Base-by-base conservation (phyloP, 371 early-diverging fungal species). In the Saksenaea vasiformis region DNA sequence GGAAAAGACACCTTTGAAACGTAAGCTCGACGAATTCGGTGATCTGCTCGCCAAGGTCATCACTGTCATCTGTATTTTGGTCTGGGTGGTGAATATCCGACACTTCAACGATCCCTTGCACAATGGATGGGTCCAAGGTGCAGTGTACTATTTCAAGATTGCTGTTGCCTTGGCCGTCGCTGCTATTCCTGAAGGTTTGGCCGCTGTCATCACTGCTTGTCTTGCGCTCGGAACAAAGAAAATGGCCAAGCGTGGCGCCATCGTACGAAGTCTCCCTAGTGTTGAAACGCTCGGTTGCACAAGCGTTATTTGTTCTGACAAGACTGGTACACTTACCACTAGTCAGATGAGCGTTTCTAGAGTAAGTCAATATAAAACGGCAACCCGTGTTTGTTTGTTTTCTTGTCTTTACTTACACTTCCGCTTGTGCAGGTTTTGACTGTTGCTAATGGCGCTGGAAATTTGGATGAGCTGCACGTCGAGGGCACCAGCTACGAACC, bases 161-260 rank as follows among this genome's bases (percentile, higher is more conserved):
- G 98, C 98, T 26, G 98, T 99, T 58, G 97, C 98, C 9, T 80
- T 99, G 64, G 99, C 99, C 51, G 98, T 99, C n/a, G 98, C 99
- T 54, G 98, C 98, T 56, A 98, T 99, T 68, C 99, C 99, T 58
- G 99, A 99, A 86, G 99, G 99, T 58, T 78, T 99, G 38, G 94
- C 97, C 15, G 97, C 96, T 54, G 95, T 98, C 58, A 98, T 98
- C 62, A 97, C 98, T 26, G 96, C 97, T 41, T 97, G 97, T 73
- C 85, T 99, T 59, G 97, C 98, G 34, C 85, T 97, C 43, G 98
- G 97, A 56, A 96, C 98, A 56, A 92, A 94, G 72, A 92, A 93
- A 76, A 97, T 99, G 99, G 98, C 98, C 55, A 87, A 88, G 58
- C 89, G 95, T 76, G 92, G 95, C 62, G 98, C 98, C n/a, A 96